Base-by-base conservation (phyloP, 257 asterid species). In the Solanum peruvianum region DNA sequence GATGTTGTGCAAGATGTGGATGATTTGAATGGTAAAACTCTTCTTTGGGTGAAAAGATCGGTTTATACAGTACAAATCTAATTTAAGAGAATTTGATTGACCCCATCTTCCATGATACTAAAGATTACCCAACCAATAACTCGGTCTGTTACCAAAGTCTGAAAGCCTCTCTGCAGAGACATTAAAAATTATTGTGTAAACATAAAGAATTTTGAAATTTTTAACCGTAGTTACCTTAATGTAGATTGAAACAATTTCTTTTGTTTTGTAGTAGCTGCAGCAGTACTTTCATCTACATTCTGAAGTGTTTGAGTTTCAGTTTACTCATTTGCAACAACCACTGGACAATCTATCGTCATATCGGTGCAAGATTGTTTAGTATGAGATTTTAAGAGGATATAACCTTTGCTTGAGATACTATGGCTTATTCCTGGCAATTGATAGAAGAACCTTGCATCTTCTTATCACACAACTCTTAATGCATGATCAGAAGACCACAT, bases 11-110 rank as follows among this genome's bases (percentile, higher is more conserved):
- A 83, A 85, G 93, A 91, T 73, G 94, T 76, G 25, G 94, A 95
- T 92, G 97, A 95, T 90, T 90, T 95, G 52, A 97, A 95, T 86
- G 97, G 98, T 94, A 92, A 89, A 27, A 27, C 62, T 87, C 82
- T 66, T 18, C 23, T 44, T 21, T 76, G 21, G 44, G 13, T 44
- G 39, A 44, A 42, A 35, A n/a, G 27, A 76, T 42, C 4, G 20
- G 20, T 42, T 76, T 76, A 12, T 20, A 76, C 83, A 7, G 23
- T 76, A 41, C 83, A 42, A 3, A 13, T 76, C 33, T 25, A 75
- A 75, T 39, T 75, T 21, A 21, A 39, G 11, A 76, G 13, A 76
- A 77, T 77, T 41, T 44, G 2, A 77, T 77, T 25, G 39, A 16
- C 21, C 21, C n/a, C 39, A 45, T 9, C 8, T 77, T 77, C 62